phyloP scores from a whole-genome alignment of 2,329 filamentous ascomycete species.

The Aspergillus japonicus region DNA sequence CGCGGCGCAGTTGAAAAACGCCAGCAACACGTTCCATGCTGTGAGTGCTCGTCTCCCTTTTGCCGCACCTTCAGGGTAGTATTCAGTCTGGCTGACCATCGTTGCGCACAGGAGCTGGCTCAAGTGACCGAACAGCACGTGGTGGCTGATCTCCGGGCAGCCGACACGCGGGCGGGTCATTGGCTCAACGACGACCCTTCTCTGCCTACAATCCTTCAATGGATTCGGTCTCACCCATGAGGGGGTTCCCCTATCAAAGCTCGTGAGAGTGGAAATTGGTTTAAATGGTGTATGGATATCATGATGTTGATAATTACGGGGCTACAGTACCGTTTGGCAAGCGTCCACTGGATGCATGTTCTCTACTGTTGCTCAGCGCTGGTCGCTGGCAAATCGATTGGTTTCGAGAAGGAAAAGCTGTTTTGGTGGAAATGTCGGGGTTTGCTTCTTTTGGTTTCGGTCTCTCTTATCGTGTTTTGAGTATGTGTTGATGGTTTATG shows the following conservation, averaged over 20 bases:
- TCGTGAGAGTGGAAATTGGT: too few species aligned
- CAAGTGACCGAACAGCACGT: constrained; percentile 59
- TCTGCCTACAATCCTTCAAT: constrained; percentile 50
- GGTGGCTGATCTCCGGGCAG: constrained; percentile 54
- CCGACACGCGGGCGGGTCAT: constrained; percentile 57
- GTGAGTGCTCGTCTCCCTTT: constrained; percentile 36
- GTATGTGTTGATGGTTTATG: constrained; percentile 13
- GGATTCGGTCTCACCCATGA: constrained; percentile 42
- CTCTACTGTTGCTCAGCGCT: constrained; percentile 13
- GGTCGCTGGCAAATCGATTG: constrained; percentile 14
- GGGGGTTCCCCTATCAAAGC: too few species aligned
- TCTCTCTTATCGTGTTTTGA: neutral
- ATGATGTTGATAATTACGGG: constrained; percentile 5
- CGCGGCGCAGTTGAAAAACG: constrained; percentile 48
- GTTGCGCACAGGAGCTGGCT: constrained; percentile 51
- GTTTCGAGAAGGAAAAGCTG: constrained; percentile 6
- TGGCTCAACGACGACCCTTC: constrained; percentile 63
- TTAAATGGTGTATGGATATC: neutral
- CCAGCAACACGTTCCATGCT: constrained; percentile 49
- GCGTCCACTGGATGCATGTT: constrained; percentile 14
- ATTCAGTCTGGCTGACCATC: neutral
- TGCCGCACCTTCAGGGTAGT: neutral
- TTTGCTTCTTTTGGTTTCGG: neutral
- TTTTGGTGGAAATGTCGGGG: neutral
- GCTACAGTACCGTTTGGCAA: constrained; percentile 7